Evolutionary conservation across 140 eudicot genomes (phyloP).

Genomic region (Cichorium intybus): DNA sequence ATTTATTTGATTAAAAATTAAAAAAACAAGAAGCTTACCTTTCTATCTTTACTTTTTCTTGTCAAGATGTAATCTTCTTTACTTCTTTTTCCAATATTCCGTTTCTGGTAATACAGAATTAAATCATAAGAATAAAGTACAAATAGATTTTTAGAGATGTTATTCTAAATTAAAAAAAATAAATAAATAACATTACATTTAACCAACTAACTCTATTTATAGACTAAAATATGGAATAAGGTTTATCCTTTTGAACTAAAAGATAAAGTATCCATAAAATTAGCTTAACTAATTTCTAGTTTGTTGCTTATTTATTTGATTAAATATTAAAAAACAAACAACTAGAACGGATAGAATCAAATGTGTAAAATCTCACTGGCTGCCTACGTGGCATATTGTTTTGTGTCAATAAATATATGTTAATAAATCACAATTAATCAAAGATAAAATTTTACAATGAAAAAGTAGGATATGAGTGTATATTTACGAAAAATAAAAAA

Average conservation of each 20-base stretch:
- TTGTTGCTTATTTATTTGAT: no score
- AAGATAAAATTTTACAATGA: background rate
- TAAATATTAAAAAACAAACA: background rate
- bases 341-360: slow-evolving; percentile 8
- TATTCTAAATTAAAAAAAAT: no score
- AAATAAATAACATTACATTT: background rate
- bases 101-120: slow-evolving; percentile 47
- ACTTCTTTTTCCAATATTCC: slow-evolving; percentile 57
- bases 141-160: background rate
- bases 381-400: background rate
- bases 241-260: no score
- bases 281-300: no score
- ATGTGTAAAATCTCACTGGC: background rate
- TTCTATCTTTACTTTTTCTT: slow-evolving; percentile 69
- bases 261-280: no score
- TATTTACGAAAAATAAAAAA: background rate
- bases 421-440: background rate
- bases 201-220: no score
- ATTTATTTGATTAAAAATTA: background rate
- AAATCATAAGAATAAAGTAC: slow-evolving; percentile 1
- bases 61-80: slow-evolving; percentile 54
- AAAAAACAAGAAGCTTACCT: slow-evolving; percentile 32
- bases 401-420: background rate
- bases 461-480: background rate
- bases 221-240: no score